Base-by-base conservation (phyloP, 129 eudicot genomes). In the Erigeron canadensis region DNA sequence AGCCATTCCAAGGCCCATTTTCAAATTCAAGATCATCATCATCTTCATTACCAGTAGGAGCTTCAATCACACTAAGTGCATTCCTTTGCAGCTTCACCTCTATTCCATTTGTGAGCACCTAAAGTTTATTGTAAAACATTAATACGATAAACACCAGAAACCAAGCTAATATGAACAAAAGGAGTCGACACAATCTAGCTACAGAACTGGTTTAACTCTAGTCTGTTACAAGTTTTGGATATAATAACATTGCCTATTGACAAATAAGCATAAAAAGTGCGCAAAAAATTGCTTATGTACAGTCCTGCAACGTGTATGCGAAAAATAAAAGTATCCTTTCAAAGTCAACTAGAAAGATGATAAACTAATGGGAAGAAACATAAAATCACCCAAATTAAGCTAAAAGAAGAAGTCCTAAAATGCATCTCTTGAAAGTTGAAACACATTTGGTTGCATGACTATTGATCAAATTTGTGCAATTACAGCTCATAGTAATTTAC, bases 31-130 rank as follows among this genome's bases (percentile, higher is more conserved):
- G 82, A 60, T 88, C 95, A 71, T 82, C 96, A 39, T 91, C 97
- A 3, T 88, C 97, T 73, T 91, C 97, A 63, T 88, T 88, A 34
- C 97, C 97, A 28, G 93, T 86, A 34, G 97, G 97, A 68, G 93
- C 82, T 78, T 91, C 96, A 38, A 91, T 72, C 50, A 91, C 97
- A 72, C 97, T 91, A 22, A 91, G 82, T 1, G 97, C 97, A 81
- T 91, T 91, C 55, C 97, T 84, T 54, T 91, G 97, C 5, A 91
- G 73, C 81, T 91, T 91, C 40, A 91, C 97, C 80, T 91, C 97
- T 73, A 91, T 88, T 55, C 97, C 97, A 76, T 91, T 91, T 5
- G 96, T 91, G 51, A 91, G 88, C 37, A 88, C 97, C 97, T 91
- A 83, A 34, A 63, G 48, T 11, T 70, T 28, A 58, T 46, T 55